phyloP scores from a whole-genome alignment of 2,329 filamentous ascomycete genomes.

The Sporothrix curviconia region DNA sequence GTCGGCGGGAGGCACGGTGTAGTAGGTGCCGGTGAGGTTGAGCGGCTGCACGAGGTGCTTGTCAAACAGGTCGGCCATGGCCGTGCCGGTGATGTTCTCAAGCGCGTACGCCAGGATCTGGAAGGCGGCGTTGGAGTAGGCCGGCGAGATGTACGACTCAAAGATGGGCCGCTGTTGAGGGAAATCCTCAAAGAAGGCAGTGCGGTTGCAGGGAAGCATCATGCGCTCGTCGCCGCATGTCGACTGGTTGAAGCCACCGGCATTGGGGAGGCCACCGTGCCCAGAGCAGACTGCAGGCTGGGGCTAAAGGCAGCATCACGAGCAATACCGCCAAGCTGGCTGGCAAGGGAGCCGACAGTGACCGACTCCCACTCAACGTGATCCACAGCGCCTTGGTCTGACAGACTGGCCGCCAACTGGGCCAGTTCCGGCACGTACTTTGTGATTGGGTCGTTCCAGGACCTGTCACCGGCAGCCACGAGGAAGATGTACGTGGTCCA shows the following conservation, averaged over 20 bases:
- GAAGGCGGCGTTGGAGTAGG: conserved; percentile 33
- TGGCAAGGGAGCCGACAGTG: conserved; percentile 21
- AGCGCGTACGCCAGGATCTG: conserved; percentile 33
- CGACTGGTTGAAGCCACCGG: conserved; percentile 1
- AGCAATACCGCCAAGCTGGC: conserved; percentile 21
- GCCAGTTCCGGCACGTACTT: conserved; percentile 24
- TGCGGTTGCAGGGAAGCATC: conserved; percentile 6
- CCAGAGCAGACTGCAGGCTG: not conserved
- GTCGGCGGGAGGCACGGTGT: conserved; percentile 19
- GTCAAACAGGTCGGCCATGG: conserved; percentile 25
- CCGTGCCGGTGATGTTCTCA: conserved; percentile 32
- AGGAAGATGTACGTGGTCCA: conserved; percentile 26
- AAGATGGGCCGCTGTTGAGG: conserved; percentile 29
- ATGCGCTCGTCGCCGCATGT: conserved; percentile 2
- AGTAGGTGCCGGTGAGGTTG: conserved; percentile 26
- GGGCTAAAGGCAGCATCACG: conserved; percentile 10
- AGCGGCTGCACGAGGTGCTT: conserved; percentile 28
- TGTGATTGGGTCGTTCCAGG: conserved; percentile 24
- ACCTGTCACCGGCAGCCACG: conserved; percentile 18
- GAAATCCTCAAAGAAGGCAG: conserved; percentile 22
- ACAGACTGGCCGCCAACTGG: not conserved
- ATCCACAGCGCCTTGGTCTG: too few relatives aligned
- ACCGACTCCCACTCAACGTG: conserved; percentile 11
- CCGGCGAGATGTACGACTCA: conserved; percentile 27
- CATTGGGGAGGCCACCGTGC: not conserved